phyloP scores from a whole-genome alignment of 1,284 basidiomycete genomes.

The Crepidotus sp. region DNA sequence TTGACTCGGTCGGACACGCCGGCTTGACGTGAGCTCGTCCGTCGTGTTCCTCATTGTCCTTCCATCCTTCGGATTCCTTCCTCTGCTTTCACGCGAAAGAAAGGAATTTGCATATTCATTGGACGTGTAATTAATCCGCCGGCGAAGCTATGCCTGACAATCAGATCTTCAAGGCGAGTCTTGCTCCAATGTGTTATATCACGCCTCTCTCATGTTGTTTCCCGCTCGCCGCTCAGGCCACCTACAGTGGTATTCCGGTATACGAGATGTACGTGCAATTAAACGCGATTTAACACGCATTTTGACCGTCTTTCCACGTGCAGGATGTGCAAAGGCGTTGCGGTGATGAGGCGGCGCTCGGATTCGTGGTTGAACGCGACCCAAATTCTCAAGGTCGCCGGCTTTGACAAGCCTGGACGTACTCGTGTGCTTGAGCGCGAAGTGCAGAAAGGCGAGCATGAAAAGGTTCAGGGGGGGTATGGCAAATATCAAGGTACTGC shows the following conservation, averaged over 20 bases:
- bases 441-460: constrained; percentile 97
- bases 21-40: not conserved
- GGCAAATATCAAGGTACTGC: constrained; percentile 94
- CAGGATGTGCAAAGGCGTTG: constrained; percentile 91
- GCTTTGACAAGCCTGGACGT: constrained; percentile 98
- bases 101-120: not conserved
- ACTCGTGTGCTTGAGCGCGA: constrained; percentile 97
- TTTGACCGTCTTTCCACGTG: constrained; percentile 28
- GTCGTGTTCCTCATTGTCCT: constrained; percentile 4
- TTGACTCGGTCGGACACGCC: not conserved
- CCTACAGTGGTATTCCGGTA: constrained; percentile 81
- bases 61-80: not conserved
- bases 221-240: constrained; percentile 45
- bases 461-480: constrained; percentile 99
- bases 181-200: constrained; percentile 16
- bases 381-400: constrained; percentile 98
- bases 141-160: constrained; percentile 55
- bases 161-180: constrained; percentile 67
- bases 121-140: not conserved
- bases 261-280: constrained; percentile 66
- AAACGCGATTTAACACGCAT: constrained; percentile 29
- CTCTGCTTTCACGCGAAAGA: not conserved
- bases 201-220: constrained; percentile 15
- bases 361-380: constrained; percentile 99
- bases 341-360: constrained; percentile 93